Percentiles rank a stretch among this genome's conserved stretches.
phyloP scores from a whole-genome alignment of 352 stramenopile species.

The Albugo laibachii region DNA sequence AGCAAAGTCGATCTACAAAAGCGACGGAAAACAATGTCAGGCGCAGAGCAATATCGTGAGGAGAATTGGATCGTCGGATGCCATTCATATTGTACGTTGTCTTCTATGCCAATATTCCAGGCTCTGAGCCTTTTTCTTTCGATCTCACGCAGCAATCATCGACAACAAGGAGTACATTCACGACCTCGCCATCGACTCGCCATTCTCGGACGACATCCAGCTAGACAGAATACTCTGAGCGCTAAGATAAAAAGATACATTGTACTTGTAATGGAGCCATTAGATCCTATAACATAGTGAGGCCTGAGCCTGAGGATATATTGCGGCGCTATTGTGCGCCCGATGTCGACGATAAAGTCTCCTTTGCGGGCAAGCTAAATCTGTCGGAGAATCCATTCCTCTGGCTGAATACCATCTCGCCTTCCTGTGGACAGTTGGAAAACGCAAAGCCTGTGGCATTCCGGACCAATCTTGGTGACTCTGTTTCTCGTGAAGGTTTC shows the following conservation, averaged over 20 bases:
- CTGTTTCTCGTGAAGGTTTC: constrained; percentile 15
- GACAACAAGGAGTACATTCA: constrained; percentile 72
- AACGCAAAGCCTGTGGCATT: constrained; percentile 76
- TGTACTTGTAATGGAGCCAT: too few relatives aligned
- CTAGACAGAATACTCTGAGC: constrained; percentile 40
- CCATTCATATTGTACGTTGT: constrained; percentile 34
- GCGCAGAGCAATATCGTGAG: constrained; percentile 24
- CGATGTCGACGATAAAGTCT: too few relatives aligned
- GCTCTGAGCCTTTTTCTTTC: too few relatives aligned
- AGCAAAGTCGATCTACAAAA: background rate
- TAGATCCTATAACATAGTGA: too few relatives aligned
- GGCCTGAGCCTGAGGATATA: too few relatives aligned
- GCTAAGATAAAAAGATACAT: background rate
- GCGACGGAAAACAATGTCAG: constrained; percentile 9
- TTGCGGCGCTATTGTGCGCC: too few relatives aligned
- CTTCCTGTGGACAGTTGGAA: constrained; percentile 54
- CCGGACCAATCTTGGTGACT: constrained; percentile 61
- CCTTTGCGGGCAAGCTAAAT: too few relatives aligned
- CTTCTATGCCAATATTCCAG: too few relatives aligned
- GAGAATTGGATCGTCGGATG: constrained; percentile 48
- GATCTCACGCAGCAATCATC: constrained; percentile 22
- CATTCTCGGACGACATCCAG: constrained; percentile 33
- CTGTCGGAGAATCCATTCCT: too few relatives aligned
- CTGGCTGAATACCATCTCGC: constrained; percentile 39
- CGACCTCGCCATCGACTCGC: constrained; percentile 52